phyloP scores from a whole-genome alignment of 176 grass and related monocot genomes.

The Panicum miliaceum region DNA sequence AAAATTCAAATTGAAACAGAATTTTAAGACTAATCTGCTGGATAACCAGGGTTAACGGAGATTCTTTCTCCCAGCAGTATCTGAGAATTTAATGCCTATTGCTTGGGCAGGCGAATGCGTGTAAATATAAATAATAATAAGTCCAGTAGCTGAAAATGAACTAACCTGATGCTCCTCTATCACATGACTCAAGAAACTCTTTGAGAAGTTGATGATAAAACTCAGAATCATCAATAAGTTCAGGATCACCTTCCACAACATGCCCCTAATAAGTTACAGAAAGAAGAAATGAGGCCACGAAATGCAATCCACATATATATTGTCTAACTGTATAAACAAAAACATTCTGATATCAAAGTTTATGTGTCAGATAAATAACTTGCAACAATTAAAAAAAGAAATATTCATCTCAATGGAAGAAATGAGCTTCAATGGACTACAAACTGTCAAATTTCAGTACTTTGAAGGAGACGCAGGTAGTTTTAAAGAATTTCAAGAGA shows the following conservation, averaged over 20 bases:
- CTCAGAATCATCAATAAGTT: slow-evolving; percentile 86
- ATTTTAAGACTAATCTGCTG: neutral
- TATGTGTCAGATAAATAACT: neutral
- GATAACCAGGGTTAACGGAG: neutral
- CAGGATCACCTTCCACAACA: slow-evolving; percentile 65
- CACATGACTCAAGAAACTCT: slow-evolving; percentile 88
- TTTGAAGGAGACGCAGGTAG: slow-evolving; percentile 4
- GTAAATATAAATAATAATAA: neutral
- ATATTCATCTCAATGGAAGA: neutral
- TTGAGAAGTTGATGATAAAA: slow-evolving; percentile 97
- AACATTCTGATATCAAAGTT: neutral
- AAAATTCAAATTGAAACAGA: neutral
- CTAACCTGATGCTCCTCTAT: slow-evolving; percentile 67
- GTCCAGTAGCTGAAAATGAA: too few relatives aligned
- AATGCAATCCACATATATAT: neutral
- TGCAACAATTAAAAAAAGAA: neutral
- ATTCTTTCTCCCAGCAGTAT: too few relatives aligned
- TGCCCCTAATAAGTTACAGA: slow-evolving; percentile 54
- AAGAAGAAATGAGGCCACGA: slow-evolving; percentile 24
- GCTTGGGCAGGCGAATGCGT: neutral
- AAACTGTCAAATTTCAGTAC: slow-evolving; percentile 5
- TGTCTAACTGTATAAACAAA: neutral
- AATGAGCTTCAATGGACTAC: slow-evolving; percentile 3
- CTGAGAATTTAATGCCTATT: too few relatives aligned
- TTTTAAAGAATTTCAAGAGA: slow-evolving; percentile 27